phyloP scores from a whole-genome alignment of 2,329 filamentous ascomycete genomes.

The Onygenales sp. region DNA sequence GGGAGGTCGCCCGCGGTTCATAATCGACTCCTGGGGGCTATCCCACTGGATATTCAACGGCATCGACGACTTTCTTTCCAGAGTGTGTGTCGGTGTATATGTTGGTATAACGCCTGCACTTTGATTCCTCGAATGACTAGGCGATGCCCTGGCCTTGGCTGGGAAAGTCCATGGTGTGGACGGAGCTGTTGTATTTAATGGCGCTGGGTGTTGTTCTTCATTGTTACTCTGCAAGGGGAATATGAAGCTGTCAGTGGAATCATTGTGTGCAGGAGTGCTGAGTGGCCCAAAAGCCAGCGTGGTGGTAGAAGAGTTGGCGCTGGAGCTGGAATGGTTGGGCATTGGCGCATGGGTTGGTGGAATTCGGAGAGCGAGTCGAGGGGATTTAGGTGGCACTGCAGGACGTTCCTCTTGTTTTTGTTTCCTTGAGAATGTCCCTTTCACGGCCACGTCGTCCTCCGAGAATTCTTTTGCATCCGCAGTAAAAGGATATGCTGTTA shows the following conservation, averaged over 20 bases:
- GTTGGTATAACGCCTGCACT: not conserved
- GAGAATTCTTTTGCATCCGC: not conserved
- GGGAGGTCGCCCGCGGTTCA: slow-evolving; percentile 8
- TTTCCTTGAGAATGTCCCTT: not conserved
- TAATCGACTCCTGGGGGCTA: slow-evolving; percentile 5
- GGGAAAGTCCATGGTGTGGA: not conserved
- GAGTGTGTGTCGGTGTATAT: not conserved
- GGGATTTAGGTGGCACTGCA: slow-evolving; percentile 21
- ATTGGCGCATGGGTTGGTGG: slow-evolving; percentile 5
- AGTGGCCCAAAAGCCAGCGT: not conserved
- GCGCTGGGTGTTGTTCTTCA: not conserved
- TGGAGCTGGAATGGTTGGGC: slow-evolving; percentile 5
- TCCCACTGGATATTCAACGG: slow-evolving; percentile 1
- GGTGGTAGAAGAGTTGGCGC: slow-evolving; percentile 1
- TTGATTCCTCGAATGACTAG: not conserved
- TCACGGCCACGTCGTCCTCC: not conserved
- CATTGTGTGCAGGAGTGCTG: not conserved
- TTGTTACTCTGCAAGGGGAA: not conserved
- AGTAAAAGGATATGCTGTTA: not conserved
- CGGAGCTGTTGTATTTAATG: not conserved
- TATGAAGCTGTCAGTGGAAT: not conserved
- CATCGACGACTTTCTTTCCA: not conserved
- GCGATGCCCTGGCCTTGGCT: not conserved
- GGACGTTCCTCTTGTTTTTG: slow-evolving; percentile 11
- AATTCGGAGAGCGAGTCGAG: slow-evolving; percentile 11